phyloP scores from a whole-genome alignment of 2,329 filamentous ascomycete species.

The Penicillium sp. region DNA sequence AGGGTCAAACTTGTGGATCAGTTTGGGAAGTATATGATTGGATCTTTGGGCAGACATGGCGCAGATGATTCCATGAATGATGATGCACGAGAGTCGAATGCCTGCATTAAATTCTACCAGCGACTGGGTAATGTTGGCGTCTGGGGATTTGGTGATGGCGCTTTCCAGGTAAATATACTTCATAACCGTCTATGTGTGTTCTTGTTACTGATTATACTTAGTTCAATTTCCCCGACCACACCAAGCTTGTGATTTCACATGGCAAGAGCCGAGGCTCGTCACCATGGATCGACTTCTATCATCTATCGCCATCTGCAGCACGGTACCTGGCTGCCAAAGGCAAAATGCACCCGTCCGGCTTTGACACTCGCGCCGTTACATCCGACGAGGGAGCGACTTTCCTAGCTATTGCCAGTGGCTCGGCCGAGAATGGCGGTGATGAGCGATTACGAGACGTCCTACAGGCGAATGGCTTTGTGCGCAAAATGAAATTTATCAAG shows the following conservation, averaged over 20 bases:
- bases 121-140: conserved; percentile 51
- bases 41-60: conserved; percentile 40
- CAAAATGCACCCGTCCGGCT: conserved; percentile 41
- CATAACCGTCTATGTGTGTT: not conserved
- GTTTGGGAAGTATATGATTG: conserved; percentile 52
- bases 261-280: conserved; percentile 35
- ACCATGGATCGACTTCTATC: conserved; percentile 47
- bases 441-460: conserved; percentile 40
- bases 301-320: conserved; percentile 45
- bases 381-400: conserved; percentile 40
- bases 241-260: conserved; percentile 46
- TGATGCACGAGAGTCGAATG: conserved; percentile 26
- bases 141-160: conserved; percentile 49
- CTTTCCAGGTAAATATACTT: conserved; percentile 37
- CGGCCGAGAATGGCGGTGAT: conserved; percentile 29
- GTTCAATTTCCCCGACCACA: conserved; percentile 53
- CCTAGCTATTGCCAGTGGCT: conserved; percentile 36
- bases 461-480: conserved; percentile 41
- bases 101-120: conserved; percentile 50
- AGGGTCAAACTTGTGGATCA: conserved; percentile 47
- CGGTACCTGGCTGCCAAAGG: conserved; percentile 39
- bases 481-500: conserved; percentile 41
- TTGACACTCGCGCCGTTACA: conserved; percentile 39
- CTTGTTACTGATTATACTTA: conserved; percentile 15
- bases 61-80: conserved; percentile 29